Conservation (phyloP, 805 yeast genomes). For the Wickerhamomyces ciferrii region DNA sequence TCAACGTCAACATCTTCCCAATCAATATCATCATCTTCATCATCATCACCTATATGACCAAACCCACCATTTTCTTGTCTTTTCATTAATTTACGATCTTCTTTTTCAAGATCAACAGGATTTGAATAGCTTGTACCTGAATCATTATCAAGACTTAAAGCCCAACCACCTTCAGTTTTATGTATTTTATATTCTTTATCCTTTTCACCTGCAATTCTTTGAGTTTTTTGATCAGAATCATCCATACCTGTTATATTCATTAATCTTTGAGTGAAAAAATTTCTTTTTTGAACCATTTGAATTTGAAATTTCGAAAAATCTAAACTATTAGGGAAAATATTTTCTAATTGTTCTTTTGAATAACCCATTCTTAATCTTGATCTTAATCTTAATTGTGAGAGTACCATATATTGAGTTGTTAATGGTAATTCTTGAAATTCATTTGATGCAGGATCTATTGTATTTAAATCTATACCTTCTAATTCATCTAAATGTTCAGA, state of each 20-base stretch:
- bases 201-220: conserved; percentile 79
- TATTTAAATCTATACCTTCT: conserved; percentile 63
- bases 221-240: conserved; percentile 28
- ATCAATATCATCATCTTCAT: conserved; percentile 38
- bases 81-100: conserved; percentile 11
- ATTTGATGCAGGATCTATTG: conserved; percentile 77
- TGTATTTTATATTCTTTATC: conserved; percentile 71
- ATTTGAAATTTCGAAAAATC: conserved; percentile 93
- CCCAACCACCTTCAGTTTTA: conserved; percentile 80
- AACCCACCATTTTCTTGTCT: conserved; percentile 11
- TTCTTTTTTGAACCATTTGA: conserved; percentile 86
- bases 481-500: conserved; percentile 56
- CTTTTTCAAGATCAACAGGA: conserved; percentile 42
- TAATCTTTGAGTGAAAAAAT: conserved; percentile 80
- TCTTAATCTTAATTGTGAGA: conserved; percentile 75
- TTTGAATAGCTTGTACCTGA: conserved; percentile 33
- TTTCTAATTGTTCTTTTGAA: conserved; percentile 79
- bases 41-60: neutral
- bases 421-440: conserved; percentile 76
- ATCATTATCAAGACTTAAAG: conserved; percentile 57
- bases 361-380: conserved; percentile 95
- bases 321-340: conserved; percentile 76
- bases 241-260: conserved; percentile 84
- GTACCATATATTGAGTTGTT: conserved; percentile 81
- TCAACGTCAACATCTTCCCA: conserved; percentile 66